Evolutionary conservation across 495 filamentous ascomycete genomes (phyloP), one percentile per base, ranked within the genome.

Genomic region (Neurospora sp.): DNA sequence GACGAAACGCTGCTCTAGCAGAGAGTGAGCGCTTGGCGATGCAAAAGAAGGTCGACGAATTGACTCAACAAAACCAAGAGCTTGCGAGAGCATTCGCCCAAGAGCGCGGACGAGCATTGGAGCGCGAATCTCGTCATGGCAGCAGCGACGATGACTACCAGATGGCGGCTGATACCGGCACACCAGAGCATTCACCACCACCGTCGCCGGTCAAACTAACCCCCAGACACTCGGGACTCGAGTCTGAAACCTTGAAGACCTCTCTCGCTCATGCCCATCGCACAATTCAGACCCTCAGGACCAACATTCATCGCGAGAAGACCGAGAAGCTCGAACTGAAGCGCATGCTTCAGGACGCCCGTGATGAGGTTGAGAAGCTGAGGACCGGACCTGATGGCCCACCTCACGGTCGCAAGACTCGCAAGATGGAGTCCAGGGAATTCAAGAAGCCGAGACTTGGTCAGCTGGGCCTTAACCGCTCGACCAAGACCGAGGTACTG

Each of bases 291-390:
- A 95, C 93, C 73, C 86, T 98, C 41, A 94, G 97, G 83, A 92
- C 90, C 80, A 97, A 94, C 75, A 92, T 98, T 70, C 94, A 98
- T 79, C 91, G 96, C 37, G 96, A 99, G 82, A 99, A 97, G 87
- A 96, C 95, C 0, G 96, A 99, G 80, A 99, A 97, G 84, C 87
- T 97, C 31, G 96, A 99, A 79, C 86, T 98, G 68, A 95, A 92
- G 81, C 92, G 96, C 71, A 93, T 99, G 89, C 87, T 99, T 40
- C 96, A 97, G 83, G 96, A 99, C 75, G 91, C 94, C 42, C 89
- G 96, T 38, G 96, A 99, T 80, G 96, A 99, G 76, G 82, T 99
- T 35, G 96, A 98, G 82, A 86, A 88, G 74, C 82, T 90, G 40
- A 89, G 94, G 71, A 86, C 81, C 69, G 92, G 94, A 31, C 82